phyloP scores from a whole-genome alignment of 1,284 basidiomycete species.

The Rhodotorula sp. region DNA sequence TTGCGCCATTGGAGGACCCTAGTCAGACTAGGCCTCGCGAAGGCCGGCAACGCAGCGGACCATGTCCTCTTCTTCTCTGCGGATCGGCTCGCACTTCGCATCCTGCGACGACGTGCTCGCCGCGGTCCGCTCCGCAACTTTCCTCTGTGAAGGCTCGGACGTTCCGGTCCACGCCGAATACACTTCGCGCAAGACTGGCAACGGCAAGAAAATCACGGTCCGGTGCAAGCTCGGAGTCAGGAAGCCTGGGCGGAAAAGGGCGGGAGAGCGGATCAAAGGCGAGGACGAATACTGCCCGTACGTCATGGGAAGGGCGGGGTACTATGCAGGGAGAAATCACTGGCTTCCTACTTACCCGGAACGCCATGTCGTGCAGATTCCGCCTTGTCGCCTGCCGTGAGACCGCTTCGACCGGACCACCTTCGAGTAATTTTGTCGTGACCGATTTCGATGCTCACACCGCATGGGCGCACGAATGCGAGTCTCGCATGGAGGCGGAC shows the following conservation, averaged over 20 bases:
- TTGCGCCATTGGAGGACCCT: no score
- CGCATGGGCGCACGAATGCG: not conserved
- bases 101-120: not conserved
- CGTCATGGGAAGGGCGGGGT: not conserved
- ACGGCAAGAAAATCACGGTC: not conserved
- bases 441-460: not conserved
- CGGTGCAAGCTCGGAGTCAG: slow-evolving; percentile 8
- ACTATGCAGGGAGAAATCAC: not conserved
- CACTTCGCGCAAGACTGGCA: not conserved
- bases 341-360: no score
- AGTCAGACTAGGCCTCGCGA: no score
- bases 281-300: not conserved
- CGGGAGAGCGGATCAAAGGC: not conserved
- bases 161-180: not conserved
- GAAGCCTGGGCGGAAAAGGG: not conserved
- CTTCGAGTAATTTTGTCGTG: not conserved
- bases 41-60: not conserved
- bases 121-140: not conserved
- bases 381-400: not conserved
- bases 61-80: not conserved
- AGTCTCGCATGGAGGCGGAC: not conserved
- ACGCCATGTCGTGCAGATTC: not conserved
- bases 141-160: not conserved
- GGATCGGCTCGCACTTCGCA: not conserved
- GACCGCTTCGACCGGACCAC: not conserved